Evolutionary conservation across 345 rosid species (phyloP).

Genomic region (Eucalyptus cloeziana): DNA sequence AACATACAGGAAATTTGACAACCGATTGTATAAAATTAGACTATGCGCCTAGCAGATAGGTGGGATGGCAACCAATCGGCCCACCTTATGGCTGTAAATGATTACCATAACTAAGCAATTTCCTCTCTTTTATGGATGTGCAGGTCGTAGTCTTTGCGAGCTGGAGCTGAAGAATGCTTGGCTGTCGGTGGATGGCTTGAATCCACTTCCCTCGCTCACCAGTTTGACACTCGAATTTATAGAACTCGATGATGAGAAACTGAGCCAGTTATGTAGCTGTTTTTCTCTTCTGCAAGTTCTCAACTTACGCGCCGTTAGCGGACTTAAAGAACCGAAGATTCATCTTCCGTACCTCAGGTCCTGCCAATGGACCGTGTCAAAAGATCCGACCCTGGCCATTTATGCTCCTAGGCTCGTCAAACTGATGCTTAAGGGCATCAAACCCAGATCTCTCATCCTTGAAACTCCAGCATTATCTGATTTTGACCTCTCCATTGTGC

Average conservation of each 20-base stretch:
- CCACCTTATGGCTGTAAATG: not conserved
- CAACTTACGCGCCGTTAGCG: conserved; percentile 68
- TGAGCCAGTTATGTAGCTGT: conserved; percentile 34
- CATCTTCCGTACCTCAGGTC: conserved; percentile 27
- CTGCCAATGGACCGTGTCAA: conserved; percentile 58
- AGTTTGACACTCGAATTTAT: conserved; percentile 54
- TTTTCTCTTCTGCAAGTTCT: conserved; percentile 53
- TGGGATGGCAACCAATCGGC: not conserved
- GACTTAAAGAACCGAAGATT: conserved; percentile 57
- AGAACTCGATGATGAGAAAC: conserved; percentile 62
- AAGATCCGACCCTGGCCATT: conserved; percentile 55
- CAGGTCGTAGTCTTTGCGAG: conserved; percentile 40
- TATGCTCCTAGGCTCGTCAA: conserved; percentile 47
- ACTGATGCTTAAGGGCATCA: conserved; percentile 41
- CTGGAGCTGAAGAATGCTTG: conserved; percentile 72
- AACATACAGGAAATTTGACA: not conserved
- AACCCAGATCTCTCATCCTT: conserved; percentile 44
- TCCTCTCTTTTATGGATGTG: not conserved
- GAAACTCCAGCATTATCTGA: conserved; percentile 44
- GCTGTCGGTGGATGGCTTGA: conserved; percentile 54
- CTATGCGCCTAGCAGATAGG: not conserved
- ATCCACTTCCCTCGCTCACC: conserved; percentile 38
- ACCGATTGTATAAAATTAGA: not conserved
- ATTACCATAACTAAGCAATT: not conserved
- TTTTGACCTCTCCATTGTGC: conserved; percentile 38